Conservation (phyloP, 768 basidiomycete genomes). For the Suillus alpinus region DNA sequence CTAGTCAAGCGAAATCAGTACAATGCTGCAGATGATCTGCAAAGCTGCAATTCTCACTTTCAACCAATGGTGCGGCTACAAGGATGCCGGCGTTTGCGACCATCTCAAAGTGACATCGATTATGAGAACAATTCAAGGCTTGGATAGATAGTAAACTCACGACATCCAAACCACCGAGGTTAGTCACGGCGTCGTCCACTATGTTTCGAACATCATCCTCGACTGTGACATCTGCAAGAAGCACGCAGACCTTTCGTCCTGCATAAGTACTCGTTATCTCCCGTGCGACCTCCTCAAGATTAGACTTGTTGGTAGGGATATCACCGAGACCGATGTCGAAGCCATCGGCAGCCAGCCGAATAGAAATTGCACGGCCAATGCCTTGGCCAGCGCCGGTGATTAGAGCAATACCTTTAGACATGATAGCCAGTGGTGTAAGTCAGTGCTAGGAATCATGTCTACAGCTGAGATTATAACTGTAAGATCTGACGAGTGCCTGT, state of each 20-base stretch:
- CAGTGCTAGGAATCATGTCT: not conserved
- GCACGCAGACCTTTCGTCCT: constrained; percentile 24
- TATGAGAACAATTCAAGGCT: not conserved
- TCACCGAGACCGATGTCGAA: constrained; percentile 32
- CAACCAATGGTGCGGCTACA: not conserved
- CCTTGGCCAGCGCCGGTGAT: constrained; percentile 34
- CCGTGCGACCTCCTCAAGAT: constrained; percentile 20
- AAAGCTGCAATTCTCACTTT: constrained; percentile 9
- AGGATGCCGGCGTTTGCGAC: constrained; percentile 25
- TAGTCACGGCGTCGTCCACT: constrained; percentile 28
- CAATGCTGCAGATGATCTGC: no score
- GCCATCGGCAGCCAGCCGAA: constrained; percentile 32
- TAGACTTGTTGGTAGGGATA: constrained; percentile 16
- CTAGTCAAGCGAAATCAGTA: constrained; percentile 11
- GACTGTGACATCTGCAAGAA: constrained; percentile 38
- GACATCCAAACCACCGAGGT: constrained; percentile 47
- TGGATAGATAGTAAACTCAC: constrained; percentile 25
- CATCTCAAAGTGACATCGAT: constrained; percentile 14
- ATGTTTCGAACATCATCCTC: constrained; percentile 43
- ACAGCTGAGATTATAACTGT: not conserved
- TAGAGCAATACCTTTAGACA: constrained; percentile 29
- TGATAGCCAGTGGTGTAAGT: not conserved
- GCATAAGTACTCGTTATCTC: constrained; percentile 24
- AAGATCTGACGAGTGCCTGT: not conserved
- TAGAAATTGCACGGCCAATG: constrained; percentile 28